Base-by-base conservation (phyloP, 164 flowering plant species). In the Liriodendron chinense region DNA sequence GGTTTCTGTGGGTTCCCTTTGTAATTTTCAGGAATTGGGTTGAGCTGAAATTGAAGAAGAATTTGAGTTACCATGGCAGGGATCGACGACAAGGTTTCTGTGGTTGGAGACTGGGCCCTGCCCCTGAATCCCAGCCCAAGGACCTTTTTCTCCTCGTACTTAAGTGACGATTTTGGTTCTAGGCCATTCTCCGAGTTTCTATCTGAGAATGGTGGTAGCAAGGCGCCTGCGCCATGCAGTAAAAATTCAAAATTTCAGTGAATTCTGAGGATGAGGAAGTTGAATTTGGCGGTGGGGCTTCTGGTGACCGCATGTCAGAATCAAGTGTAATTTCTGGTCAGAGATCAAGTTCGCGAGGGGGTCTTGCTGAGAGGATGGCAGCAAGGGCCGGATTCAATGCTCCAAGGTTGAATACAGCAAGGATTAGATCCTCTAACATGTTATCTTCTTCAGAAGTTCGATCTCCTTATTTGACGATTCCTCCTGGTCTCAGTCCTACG, bases 401-500 rank as follows among this genome's bases (percentile, higher is more conserved):
- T 73, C 92, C 92, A 1, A 83, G 78, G 73, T 72, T 94, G 73
- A 89, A 91, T 75, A 91, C 95, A 7, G 87, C 85, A 76, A 87
- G 80, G 61, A 84, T 94, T 48, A 89, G 86, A 78, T 79, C 89
- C 22, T 63, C 84, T 59, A 91, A 87, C 72, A 77, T 82, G 64
- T 80, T 57, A n/a, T 74, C 76, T 3, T 43, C 75, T 28, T 21
- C 70, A 50, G 91, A 85, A 75, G 75, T 79, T 56, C 85, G 70
- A 62, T 91, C 94, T 79, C 92, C 96, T 80, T 88, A 84, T 79
- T 73, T 92, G 79, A 91, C 93, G 18, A 87, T 94, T 73, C 88
- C 98, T 13, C 90, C 96, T 23, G 97, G 94, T 74, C 91, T 92
- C 65, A 92, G 96, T 75, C 98, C 98, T 1, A 90, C 97, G 0